Percentiles rank a stretch among this genome's conserved stretches.
Evolutionary conservation across 2,329 filamentous ascomycete species (phyloP).

Genomic region (Fusarium nanum): DNA sequence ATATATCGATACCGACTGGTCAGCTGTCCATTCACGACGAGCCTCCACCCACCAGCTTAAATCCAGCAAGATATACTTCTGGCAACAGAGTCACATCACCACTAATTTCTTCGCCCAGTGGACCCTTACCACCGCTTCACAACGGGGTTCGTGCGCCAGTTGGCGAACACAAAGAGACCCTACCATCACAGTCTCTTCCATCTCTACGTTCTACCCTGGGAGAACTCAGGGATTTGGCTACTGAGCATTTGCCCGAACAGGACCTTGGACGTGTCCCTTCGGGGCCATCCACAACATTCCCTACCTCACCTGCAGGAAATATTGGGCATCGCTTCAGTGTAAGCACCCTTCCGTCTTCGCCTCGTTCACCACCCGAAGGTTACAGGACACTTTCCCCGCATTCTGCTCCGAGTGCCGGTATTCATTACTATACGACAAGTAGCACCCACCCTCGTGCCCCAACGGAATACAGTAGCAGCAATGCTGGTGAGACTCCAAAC

Average conservation of each 20-base stretch:
- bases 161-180: conserved; percentile 51
- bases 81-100: conserved; percentile 39
- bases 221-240: conserved; percentile 49
- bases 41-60: conserved; percentile 16
- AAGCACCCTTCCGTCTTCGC: conserved; percentile 55
- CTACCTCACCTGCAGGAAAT: conserved; percentile 50
- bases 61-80: conserved; percentile 21
- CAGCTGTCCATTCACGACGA: conserved; percentile 53
- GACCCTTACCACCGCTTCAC: conserved; percentile 54
- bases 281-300: conserved; percentile 44
- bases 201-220: conserved; percentile 55
- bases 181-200: conserved; percentile 55
- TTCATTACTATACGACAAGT: conserved; percentile 52
- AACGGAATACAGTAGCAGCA: conserved; percentile 59
- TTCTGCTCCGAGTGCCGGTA: conserved; percentile 54
- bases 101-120: conserved; percentile 39
- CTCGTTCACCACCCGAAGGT: conserved; percentile 62
- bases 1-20: conserved; percentile 48
- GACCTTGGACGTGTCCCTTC: conserved; percentile 45
- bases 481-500: conserved; percentile 60
- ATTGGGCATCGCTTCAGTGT: conserved; percentile 48
- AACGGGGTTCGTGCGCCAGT: conserved; percentile 53
- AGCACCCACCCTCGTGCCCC: conserved; percentile 52
- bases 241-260: conserved; percentile 50
- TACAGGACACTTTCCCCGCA: conserved; percentile 62